phyloP scores from a whole-genome alignment of 805 yeast species.

The Cyberlindnera mississippiensis region DNA sequence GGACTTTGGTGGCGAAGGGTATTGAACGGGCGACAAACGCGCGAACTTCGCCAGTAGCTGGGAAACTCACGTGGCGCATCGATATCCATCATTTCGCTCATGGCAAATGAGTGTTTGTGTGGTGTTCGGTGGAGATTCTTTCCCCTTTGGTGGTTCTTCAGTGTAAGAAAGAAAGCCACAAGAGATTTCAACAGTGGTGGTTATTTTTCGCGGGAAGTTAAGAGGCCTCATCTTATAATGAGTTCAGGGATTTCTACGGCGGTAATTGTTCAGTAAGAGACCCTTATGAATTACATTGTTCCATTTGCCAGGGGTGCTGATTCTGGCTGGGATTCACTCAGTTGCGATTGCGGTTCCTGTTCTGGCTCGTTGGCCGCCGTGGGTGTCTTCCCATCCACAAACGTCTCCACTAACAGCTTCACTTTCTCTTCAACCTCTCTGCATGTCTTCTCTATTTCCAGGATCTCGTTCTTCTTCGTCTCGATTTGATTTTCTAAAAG shows the following conservation, averaged over 20 bases:
- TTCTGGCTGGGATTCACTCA: not conserved
- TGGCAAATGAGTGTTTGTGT: not conserved
- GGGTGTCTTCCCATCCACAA: conserved; percentile 23
- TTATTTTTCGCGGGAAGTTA: no score
- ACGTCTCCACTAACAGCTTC: conserved; percentile 28
- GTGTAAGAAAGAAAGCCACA: no score
- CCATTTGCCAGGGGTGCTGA: no score
- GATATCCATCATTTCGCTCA: conserved; percentile 27
- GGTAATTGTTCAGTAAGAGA: no score
- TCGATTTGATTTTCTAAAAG: conserved; percentile 68
- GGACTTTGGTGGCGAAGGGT: no score
- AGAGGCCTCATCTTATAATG: no score
- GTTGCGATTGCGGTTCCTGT: not conserved
- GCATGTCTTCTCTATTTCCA: conserved; percentile 37
- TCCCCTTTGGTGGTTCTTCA: no score
- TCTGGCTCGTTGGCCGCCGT: conserved; percentile 1
- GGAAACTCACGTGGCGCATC: conserved; percentile 23
- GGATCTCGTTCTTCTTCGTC: conserved; percentile 52
- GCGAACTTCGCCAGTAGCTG: not conserved
- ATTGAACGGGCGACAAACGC: not conserved
- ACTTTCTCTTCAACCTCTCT: conserved; percentile 38
- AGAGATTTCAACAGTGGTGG: not conserved
- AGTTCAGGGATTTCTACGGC: no score
- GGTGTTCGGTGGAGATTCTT: not conserved
- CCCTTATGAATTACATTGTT: no score